Base-by-base conservation (phyloP, 192 early-diverging fungal species). In the Coemansia sp. region DNA sequence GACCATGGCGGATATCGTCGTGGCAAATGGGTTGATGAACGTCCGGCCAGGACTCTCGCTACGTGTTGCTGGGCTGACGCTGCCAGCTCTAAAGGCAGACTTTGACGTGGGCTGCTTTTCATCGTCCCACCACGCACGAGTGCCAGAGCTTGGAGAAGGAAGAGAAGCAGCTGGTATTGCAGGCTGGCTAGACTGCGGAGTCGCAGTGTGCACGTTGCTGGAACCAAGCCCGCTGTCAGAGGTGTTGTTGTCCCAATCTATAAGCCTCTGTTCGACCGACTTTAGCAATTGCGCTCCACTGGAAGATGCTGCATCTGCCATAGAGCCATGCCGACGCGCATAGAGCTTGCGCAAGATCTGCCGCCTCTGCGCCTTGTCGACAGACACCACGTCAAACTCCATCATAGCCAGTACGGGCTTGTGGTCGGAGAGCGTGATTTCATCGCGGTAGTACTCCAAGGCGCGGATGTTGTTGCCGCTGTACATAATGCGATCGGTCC, bases 401-500 rank as follows among this genome's bases (percentile, higher is more conserved):
- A 76, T 67, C 58, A 72, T 64, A 2, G 62, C 72, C 50, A 72
- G 34, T 9, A 81, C 79, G 8, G 79, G 79, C 46, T 81, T 81
- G 58, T 81, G 79, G 39, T 81, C 79, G 0, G 79, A 81, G 32
- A 81, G 50, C 18, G 59, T 36, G 1, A 81, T 62, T 38, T 81
- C 72, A 29, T 74, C 79, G 46, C 72, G 65, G 34, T 81, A 75
- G 63, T 81, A 81, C 33, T 46, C 58, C 35, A 76, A 53, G 18
- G 68, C 60, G 1, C 48, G 29, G 10, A 81, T 46, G 33, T 34
- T 39, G 11, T 61, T 27, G 58, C 79, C 79, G 0, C 62, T 46
- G 35, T 66, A 69, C 39, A 93, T 70, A 19, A 98, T 87, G 44
- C 98, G 87, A 74, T 99, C 98, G 27, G 96, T 98, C 92, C 94